Evolutionary conservation across 2,329 filamentous ascomycete genomes (phyloP).

Genomic region (Cyphellophora attinorum): DNA sequence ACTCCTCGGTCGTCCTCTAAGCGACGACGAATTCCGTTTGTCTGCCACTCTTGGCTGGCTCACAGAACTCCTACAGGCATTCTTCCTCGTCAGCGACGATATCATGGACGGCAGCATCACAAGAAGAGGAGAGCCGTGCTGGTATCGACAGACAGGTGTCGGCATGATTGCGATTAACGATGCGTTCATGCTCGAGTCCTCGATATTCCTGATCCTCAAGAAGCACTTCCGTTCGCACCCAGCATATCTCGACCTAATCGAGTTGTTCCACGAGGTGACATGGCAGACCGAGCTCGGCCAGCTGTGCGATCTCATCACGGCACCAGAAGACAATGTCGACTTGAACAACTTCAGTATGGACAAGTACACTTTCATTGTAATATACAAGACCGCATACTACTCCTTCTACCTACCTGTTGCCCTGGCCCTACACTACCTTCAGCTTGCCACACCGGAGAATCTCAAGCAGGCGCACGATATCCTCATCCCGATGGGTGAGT

Average conservation of each 20-base stretch:
- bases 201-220: slow-evolving; percentile 85
- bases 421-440: slow-evolving; percentile 75
- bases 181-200: slow-evolving; percentile 84
- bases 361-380: slow-evolving; percentile 97
- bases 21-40: slow-evolving; percentile 76
- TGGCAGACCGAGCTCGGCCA: slow-evolving; percentile 95
- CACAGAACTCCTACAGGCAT: slow-evolving; percentile 95
- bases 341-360: slow-evolving; percentile 90
- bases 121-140: slow-evolving; percentile 86
- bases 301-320: slow-evolving; percentile 87
- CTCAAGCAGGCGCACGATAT: slow-evolving; percentile 83
- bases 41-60: slow-evolving; percentile 88
- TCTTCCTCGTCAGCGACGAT: slow-evolving; percentile 97
- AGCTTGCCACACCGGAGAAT: slow-evolving; percentile 78
- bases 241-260: slow-evolving; percentile 79
- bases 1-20: slow-evolving; percentile 63
- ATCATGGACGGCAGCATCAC: slow-evolving; percentile 98
- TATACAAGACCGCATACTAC: slow-evolving; percentile 99
- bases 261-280: slow-evolving; percentile 91
- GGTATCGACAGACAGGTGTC: slow-evolving; percentile 83
- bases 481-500: slow-evolving; percentile 92
- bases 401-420: slow-evolving; percentile 97
- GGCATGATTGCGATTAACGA: slow-evolving; percentile 98
- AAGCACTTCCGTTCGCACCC: slow-evolving; percentile 86
- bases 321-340: slow-evolving; percentile 86